Base-by-base conservation (phyloP, 1,139 yeast species). In the Geotrichum reessii region DNA sequence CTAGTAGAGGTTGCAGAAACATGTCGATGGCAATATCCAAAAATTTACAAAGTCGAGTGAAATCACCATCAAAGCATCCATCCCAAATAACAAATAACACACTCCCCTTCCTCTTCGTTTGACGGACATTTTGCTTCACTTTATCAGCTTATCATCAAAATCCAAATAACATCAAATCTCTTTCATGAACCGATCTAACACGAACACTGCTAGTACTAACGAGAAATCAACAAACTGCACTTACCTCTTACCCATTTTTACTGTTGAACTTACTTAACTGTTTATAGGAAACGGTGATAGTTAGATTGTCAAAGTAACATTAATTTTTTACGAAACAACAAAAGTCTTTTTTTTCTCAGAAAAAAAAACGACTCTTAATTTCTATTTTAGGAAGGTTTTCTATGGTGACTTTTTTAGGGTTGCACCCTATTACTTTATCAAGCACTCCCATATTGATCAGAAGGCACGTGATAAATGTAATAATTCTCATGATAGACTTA, bases 241-340 rank as follows among this genome's bases (percentile, higher is more conserved):
- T 54, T 82, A 84, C 88, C 87, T 83, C 83, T 85, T 85, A 84
- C 89, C 90, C 90, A 85, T 85, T 79, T 82, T 79, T 76, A 73
- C 73, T 53, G 49, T 52, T 52, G 54, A 37, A 44, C 49, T 42
- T 52, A 42, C 48, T 52, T 52, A 49, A 50, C 57, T 58, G 60
- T 46, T 73, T 69, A 71, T 69, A 40, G 53, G 53, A 37, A 37
- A 51, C 53, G 49, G 55, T 52, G 40, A 42, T 52, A 37, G 44
- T 37, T 37, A 37, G n/a, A 37, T 37, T 37, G 44, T 37, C 44
- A 37, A 37, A 14, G 44, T 37, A 37, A 37, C 44, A 37, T 37
- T 9, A 37, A 37, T 37, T 37, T 37, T 50, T 46, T 51, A 47
- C 47, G 55, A 60, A 58, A 57, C 57, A 59, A 52, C 59, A 57